A percentile compares a stretch with the other conserved stretches of the same genome.
These are phyloP conservation scores for Nicotiana otophora DNA, from an alignment of 257 asterid genomes.

Conservation along the genomic window DNA sequence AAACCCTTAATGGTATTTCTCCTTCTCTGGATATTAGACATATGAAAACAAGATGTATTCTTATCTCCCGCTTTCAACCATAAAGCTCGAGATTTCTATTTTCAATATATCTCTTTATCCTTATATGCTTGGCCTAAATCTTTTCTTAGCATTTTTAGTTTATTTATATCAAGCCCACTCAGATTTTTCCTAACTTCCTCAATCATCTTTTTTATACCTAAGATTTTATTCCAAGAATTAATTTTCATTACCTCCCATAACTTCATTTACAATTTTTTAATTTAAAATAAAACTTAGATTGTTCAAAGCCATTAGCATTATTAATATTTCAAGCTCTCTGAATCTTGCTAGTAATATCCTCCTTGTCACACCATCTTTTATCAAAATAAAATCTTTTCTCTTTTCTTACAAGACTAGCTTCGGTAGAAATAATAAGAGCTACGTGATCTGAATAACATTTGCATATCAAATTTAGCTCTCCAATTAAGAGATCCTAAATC, in stretches of 20 bases:
- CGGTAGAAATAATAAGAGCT: not conserved
- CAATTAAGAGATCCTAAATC: not conserved
- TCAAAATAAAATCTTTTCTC: not conserved
- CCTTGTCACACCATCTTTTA: not conserved
- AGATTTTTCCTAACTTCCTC: not conserved
- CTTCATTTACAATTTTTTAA: not conserved
- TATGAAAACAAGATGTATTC: not conserved
- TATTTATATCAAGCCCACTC: not conserved
- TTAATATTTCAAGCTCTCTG: too few relatives aligned
- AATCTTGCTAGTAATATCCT: not conserved
- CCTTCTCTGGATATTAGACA: not conserved
- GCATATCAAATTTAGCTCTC: not conserved
- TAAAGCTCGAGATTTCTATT: not conserved
- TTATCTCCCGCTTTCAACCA: too few relatives aligned
- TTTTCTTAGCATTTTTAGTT: not conserved
- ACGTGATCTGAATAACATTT: not conserved
- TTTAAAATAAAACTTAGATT: too few relatives aligned
- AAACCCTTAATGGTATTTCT: not conserved
- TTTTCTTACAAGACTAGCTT: not conserved
- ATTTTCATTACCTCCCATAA: not conserved
- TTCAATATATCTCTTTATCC: not conserved
- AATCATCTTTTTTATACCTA: too few relatives aligned
- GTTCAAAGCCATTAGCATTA: not conserved
- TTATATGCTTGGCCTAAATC: not conserved
- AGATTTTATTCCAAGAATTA: not conserved